Percentiles rank a stretch among this genome's conserved stretches.
phyloP scores from a whole-genome alignment of 805 yeast species.

The Yamadazyma sp. region DNA sequence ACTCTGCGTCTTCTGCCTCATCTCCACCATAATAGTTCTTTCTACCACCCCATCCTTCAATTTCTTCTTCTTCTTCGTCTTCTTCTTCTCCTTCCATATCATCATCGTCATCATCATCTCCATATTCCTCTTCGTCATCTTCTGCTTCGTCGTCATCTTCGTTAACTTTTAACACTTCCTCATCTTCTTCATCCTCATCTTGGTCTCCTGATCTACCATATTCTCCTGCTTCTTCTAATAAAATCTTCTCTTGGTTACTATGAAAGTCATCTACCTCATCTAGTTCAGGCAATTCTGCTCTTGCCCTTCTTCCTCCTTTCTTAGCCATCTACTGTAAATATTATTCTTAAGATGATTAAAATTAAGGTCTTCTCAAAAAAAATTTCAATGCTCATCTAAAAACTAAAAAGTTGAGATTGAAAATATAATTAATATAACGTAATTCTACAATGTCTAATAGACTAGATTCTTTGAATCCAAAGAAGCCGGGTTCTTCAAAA shows the following conservation, averaged over 20 bases:
- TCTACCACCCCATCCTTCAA: slow-evolving; percentile 45
- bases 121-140: slow-evolving; percentile 40
- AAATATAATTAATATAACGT: background rate
- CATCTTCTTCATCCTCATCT: slow-evolving; percentile 25
- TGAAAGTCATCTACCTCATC: slow-evolving; percentile 72
- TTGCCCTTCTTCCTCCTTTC: slow-evolving; percentile 11
- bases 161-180: slow-evolving; percentile 46
- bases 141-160: slow-evolving; percentile 20
- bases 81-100: slow-evolving; percentile 23
- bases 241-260: slow-evolving; percentile 52
- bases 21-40: slow-evolving; percentile 59
- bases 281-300: slow-evolving; percentile 35
- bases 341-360: no score
- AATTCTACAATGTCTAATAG: slow-evolving; percentile 33
- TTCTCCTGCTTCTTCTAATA: slow-evolving; percentile 56
- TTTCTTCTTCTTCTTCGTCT: slow-evolving; percentile 24
- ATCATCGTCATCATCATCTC: slow-evolving; percentile 41
- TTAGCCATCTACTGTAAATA: slow-evolving; percentile 26
- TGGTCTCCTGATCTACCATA: slow-evolving; percentile 19
- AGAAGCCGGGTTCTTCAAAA: slow-evolving; percentile 33
- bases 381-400: slow-evolving; percentile 1
- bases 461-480: slow-evolving; percentile 38
- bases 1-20: slow-evolving; percentile 69
- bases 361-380: background rate
- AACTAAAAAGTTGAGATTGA: no score